phyloP scores from a whole-genome alignment of 2,329 filamentous ascomycete genomes.

The Botrytis medusae region DNA sequence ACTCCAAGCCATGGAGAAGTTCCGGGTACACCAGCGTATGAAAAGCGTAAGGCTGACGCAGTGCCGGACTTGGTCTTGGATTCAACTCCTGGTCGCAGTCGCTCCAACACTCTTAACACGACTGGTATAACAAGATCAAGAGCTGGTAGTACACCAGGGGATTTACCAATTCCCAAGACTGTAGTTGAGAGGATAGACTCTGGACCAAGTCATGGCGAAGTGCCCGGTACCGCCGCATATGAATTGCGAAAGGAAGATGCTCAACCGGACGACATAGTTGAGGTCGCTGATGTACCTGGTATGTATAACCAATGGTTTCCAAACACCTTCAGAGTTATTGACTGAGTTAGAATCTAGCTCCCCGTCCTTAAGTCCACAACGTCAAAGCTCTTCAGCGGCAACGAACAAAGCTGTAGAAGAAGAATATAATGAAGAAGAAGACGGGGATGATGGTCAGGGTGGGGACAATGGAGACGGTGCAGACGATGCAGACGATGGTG shows the following conservation, averaged over 20 bases:
- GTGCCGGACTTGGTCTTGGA: slow-evolving; percentile 59
- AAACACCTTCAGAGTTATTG: slow-evolving; percentile 51
- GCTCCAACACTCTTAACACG: slow-evolving; percentile 25
- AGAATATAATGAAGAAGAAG: slow-evolving; percentile 60
- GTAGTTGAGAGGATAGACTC: slow-evolving; percentile 59
- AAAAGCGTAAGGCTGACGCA: slow-evolving; percentile 56
- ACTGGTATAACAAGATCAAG: slow-evolving; percentile 29
- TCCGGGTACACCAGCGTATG: slow-evolving; percentile 58
- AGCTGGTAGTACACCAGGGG: slow-evolving; percentile 37
- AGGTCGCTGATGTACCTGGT: slow-evolving; percentile 52
- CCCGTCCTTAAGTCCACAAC: slow-evolving; percentile 43
- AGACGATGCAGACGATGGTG: slow-evolving; percentile 42
- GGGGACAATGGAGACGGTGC: background rate
- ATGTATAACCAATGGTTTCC: slow-evolving; percentile 44
- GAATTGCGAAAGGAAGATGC: slow-evolving; percentile 57
- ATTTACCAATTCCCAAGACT: slow-evolving; percentile 55
- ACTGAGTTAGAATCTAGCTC: slow-evolving; percentile 61
- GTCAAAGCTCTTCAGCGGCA: slow-evolving; percentile 40
- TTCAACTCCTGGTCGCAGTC: slow-evolving; percentile 31
- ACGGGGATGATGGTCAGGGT: slow-evolving; percentile 42
- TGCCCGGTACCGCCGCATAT: slow-evolving; percentile 60
- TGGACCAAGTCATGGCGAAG: slow-evolving; percentile 58
- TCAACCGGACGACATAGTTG: slow-evolving; percentile 59
- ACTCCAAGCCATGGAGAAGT: slow-evolving; percentile 60
- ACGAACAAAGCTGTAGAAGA: slow-evolving; percentile 46